Evolutionary conservation across 768 basidiomycete species (phyloP).

Genomic region (Vishniacozyma victoriae): DNA sequence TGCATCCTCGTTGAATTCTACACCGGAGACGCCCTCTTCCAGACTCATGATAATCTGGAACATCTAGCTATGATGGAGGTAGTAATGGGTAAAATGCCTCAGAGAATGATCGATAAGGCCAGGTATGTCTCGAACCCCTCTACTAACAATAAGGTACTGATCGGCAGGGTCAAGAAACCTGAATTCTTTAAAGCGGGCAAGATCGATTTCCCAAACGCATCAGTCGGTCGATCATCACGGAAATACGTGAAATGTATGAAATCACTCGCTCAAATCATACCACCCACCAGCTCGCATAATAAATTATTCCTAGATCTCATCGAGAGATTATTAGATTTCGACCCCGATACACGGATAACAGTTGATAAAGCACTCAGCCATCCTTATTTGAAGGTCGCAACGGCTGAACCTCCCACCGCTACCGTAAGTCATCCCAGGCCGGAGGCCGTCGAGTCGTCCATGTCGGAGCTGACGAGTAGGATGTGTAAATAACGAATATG

Average conservation of each 20-base stretch:
- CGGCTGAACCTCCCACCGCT: no score
- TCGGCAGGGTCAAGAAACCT: conserved; percentile 66
- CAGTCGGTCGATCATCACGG: conserved; percentile 79
- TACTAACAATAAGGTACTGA: no score
- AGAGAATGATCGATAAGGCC: conserved; percentile 56
- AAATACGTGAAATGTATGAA: conserved; percentile 68
- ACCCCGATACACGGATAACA: conserved; percentile 78
- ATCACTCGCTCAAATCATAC: conserved; percentile 60
- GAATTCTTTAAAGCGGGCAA: conserved; percentile 85
- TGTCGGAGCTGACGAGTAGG: no score
- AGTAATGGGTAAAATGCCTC: conserved; percentile 97
- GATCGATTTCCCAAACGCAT: conserved; percentile 87
- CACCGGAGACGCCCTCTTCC: conserved; percentile 96
- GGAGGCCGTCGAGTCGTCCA: no score
- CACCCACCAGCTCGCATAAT: conserved; percentile 55
- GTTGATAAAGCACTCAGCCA: conserved; percentile 83
- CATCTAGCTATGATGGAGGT: conserved; percentile 99
- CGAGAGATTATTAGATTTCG: conserved; percentile 77
- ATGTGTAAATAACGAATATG: no score
- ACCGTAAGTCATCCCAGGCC: no score
- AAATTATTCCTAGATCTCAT: conserved; percentile 73
- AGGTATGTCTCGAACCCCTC: conserved; percentile 14
- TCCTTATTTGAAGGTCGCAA: conserved; percentile 84
- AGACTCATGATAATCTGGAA: conserved; percentile 97
- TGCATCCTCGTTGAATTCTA: conserved; percentile 98